These are phyloP conservation scores for Tolypocladium tundrense DNA, from an alignment of 2,329 filamentous ascomycete species.

Conservation along the genomic window DNA sequence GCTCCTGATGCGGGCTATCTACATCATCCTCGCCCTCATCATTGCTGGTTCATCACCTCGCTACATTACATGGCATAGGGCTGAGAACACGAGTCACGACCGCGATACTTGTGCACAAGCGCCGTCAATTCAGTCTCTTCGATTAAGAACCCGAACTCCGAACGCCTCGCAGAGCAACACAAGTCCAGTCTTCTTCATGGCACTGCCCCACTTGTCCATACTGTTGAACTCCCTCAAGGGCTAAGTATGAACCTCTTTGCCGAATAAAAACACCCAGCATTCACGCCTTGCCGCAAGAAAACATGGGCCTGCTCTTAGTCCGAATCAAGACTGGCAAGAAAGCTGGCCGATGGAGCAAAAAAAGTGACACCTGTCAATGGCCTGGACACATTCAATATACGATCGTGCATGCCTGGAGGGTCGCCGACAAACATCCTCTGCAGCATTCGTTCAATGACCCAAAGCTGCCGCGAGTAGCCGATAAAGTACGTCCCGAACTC, in stretches of 20 bases:
- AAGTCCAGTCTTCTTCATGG: too few relatives aligned
- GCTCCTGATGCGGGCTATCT: constrained; percentile 10
- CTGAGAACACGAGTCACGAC: too few relatives aligned
- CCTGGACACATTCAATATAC: constrained; percentile 42
- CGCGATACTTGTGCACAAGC: too few relatives aligned
- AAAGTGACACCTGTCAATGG: constrained; percentile 42
- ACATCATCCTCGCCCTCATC: constrained; percentile 21
- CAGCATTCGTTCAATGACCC: constrained; percentile 49
- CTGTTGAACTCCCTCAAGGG: too few relatives aligned
- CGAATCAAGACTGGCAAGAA: constrained; percentile 5
- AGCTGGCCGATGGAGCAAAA: constrained; percentile 31
- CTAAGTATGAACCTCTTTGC: too few relatives aligned
- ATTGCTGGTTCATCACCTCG: constrained; percentile 10
- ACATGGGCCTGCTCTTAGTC: not conserved
- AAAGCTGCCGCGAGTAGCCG: constrained; percentile 40
- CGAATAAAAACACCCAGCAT: too few relatives aligned
- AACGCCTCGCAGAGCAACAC: too few relatives aligned
- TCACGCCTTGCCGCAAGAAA: too few relatives aligned
- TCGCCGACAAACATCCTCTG: constrained; percentile 46
- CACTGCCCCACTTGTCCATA: too few relatives aligned
- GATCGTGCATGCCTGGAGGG: constrained; percentile 43
- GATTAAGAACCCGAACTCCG: too few relatives aligned
- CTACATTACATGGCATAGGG: too few relatives aligned
- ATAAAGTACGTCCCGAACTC: constrained; percentile 51
- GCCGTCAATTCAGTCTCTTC: too few relatives aligned